Evolutionary conservation across 208 protist species (phyloP).

Genomic region (Leishmania major): DNA sequence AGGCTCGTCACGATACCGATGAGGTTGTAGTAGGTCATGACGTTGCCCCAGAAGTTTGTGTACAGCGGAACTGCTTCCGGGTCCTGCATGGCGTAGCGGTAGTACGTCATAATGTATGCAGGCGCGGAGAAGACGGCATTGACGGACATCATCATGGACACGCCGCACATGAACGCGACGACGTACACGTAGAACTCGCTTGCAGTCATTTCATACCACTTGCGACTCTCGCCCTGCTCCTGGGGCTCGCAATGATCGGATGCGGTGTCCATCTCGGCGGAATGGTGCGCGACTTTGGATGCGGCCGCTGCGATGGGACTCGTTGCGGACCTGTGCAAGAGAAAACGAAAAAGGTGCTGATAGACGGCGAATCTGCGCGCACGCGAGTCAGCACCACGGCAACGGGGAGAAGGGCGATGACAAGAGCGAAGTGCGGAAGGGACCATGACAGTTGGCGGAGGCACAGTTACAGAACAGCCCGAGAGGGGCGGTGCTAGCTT

Average conservation of each 20-base stretch:
- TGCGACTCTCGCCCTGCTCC: background rate
- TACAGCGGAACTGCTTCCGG: conserved; percentile 25
- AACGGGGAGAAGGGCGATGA: too few relatives aligned
- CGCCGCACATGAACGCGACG: conserved; percentile 65
- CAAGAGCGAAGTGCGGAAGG: too few relatives aligned
- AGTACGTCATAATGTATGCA: conserved; percentile 70
- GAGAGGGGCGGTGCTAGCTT: too few relatives aligned
- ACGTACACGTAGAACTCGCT: conserved; percentile 59
- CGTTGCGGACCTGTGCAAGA: too few relatives aligned
- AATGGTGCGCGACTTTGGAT: conserved; percentile 12
- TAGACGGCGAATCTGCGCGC: too few relatives aligned
- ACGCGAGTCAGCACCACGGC: too few relatives aligned
- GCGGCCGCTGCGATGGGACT: too few relatives aligned
- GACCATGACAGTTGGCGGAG: too few relatives aligned
- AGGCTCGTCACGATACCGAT: conserved; percentile 41
- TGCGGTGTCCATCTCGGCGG: background rate
- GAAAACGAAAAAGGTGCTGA: too few relatives aligned
- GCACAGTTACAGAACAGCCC: too few relatives aligned
- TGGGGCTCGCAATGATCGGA: background rate
- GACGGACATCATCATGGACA: conserved; percentile 80
- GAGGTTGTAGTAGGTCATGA: conserved; percentile 73
- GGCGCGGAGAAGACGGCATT: conserved; percentile 85
- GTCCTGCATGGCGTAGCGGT: conserved; percentile 53
- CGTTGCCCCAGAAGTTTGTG: conserved; percentile 65
- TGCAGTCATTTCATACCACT: conserved; percentile 20